Percentiles rank a stretch among this genome's conserved stretches.
These are phyloP conservation scores for Cystofilobasidium macerans DNA, from an alignment of 768 basidiomycete species.

Conservation along the genomic window DNA sequence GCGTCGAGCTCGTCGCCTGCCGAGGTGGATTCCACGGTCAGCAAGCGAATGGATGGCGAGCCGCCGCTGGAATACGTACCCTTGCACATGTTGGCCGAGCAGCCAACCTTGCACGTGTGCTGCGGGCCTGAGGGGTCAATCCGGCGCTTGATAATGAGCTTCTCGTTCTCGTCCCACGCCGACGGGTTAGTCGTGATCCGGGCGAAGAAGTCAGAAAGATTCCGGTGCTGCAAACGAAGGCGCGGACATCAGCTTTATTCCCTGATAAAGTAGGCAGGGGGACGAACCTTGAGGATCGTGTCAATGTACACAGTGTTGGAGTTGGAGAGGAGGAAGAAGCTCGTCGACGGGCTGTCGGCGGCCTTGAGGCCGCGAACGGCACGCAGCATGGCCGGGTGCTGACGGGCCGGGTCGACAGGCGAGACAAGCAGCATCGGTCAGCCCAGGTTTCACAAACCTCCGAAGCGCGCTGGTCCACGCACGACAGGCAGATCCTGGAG, in stretches of 20 bases:
- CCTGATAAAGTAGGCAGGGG: no score
- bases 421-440: not conserved
- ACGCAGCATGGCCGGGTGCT: constrained; percentile 96
- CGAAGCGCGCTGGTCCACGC: constrained; percentile 35
- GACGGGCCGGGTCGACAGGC: constrained; percentile 4
- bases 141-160: constrained; percentile 60
- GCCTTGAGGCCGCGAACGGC: constrained; percentile 69
- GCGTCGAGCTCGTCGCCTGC: constrained; percentile 83
- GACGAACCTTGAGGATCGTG: constrained; percentile 66
- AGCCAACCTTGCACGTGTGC: constrained; percentile 75
- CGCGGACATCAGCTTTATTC: not conserved
- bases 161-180: constrained; percentile 52
- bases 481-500: constrained; percentile 80
- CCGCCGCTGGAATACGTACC: constrained; percentile 41
- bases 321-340: constrained; percentile 85
- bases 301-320: constrained; percentile 84
- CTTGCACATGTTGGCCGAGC: constrained; percentile 97
- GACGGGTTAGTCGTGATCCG: constrained; percentile 90
- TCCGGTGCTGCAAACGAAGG: constrained; percentile 52
- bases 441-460: no score
- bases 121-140: constrained; percentile 58
- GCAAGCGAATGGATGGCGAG: not conserved
- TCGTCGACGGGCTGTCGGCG: constrained; percentile 51
- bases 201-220: constrained; percentile 58
- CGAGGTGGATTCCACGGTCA: no score